Evolutionary conservation across 331 rosid genomes (phyloP).

Genomic region (Malus hybrid): DNA sequence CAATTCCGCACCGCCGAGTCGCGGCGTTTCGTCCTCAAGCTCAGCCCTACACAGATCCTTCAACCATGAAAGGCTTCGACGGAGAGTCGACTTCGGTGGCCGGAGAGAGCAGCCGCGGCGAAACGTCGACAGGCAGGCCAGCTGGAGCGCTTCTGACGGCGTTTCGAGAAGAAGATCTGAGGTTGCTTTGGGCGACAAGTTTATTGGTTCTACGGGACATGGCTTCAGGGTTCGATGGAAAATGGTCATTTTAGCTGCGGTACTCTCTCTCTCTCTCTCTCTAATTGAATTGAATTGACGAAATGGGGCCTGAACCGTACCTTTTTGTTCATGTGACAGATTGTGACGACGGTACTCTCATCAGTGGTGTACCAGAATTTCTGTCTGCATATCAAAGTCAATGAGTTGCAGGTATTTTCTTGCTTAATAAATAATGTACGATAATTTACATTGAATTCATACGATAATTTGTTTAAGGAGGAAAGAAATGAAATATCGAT

Average conservation of each 20-base stretch:
- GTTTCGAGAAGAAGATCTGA: conserved; percentile 11
- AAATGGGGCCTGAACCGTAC: conserved; percentile 1
- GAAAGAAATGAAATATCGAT: background rate
- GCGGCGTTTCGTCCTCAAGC: conserved; percentile 5
- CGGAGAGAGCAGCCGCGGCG: conserved; percentile 6
- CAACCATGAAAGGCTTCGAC: conserved; percentile 31
- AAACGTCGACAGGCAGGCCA: background rate
- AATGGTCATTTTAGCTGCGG: conserved; percentile 27
- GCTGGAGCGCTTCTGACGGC: background rate
- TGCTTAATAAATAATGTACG: background rate
- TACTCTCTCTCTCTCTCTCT: background rate
- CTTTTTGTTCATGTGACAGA: conserved; percentile 24
- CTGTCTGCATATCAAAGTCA: conserved; percentile 44
- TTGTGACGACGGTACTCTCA: conserved; percentile 35
- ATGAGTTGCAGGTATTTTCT: conserved; percentile 43
- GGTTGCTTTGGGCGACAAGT: conserved; percentile 14
- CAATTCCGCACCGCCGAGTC: background rate
- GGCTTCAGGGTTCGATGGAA: conserved; percentile 31
- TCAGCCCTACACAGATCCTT: background rate
- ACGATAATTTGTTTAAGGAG: background rate
- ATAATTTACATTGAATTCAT: no score
- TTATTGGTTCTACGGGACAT: background rate
- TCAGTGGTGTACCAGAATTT: conserved; percentile 45
- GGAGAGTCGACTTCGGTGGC: conserved; percentile 39
- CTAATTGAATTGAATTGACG: background rate